Base-by-base conservation (phyloP, 1,284 basidiomycete species). In the Trametes pubescens region DNA sequence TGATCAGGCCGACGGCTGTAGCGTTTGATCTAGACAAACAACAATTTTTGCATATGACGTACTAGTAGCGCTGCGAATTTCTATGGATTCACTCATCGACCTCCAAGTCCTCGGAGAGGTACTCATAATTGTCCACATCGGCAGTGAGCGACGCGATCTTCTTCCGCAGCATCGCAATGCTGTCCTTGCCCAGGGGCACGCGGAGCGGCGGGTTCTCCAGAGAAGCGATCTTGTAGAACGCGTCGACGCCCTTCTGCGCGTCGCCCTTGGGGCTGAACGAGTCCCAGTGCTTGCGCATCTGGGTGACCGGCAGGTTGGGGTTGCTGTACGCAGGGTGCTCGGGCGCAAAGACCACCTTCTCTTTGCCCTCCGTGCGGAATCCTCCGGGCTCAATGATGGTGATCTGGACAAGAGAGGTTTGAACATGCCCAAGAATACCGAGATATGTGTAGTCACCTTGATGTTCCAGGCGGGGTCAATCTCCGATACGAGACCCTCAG, bases 201-300 rank as follows among this genome's bases (percentile, higher is more conserved):
- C 54, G 62, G 4, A 69, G 57, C 11, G 68, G 70, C 0, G 66
- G 65, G 4, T 64, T 49, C 14, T 60, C 46, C 2, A 66, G 26
- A 4, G 35, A 16, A 1, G 64, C 59, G 13, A 67, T 38, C 34
- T 49, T 53, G 47, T 67, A 71, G 13, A 67, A 43, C 16, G 32
- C 59, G 47, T 57, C 56, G 0, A 54, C 54, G 7, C 44, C 61
- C 49, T 61, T 64, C 29, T n/a, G 26, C 40, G 67, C 9, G 40
- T 71, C 59, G 3, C 66, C 61, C 18, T 13, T 7, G 6, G 16
- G 18, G 14, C 14, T 16, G 40, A 43, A 43, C 14, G 40, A 44
- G 37, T 40, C 48, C 52, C 57, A 40, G 1, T n/a, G 22, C 2
- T 10, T 13, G 9, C 63, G 61, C 2, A 57, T 29, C 29, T 32